Base-by-base conservation (phyloP, 345 rosid genomes). In the Citrus australasica region DNA sequence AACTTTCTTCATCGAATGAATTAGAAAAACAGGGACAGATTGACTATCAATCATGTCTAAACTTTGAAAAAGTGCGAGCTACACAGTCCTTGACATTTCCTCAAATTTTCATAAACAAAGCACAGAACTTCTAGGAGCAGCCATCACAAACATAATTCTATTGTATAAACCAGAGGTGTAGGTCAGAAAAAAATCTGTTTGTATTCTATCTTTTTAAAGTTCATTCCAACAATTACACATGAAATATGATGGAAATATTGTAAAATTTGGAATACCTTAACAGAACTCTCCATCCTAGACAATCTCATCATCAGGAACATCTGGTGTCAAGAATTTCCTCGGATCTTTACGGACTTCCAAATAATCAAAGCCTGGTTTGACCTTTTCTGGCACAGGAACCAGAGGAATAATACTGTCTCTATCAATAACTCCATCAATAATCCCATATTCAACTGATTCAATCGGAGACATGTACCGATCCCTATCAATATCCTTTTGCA, bases 391-490 rank as follows among this genome's bases (percentile, higher is more conserved):
- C 42, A 92, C 91, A 63, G 98, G 98, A 78, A 76, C 86, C 59
- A 92, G 83, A 56, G 98, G 95, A 79, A 96, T 90, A 66, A 92
- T 91, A 78, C 90, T 91, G 67, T 96, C 98, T 81, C 92, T 82
- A 74, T 94, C 99, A 22, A 94, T 92, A 70, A 94, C 96, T 59
- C 94, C 99, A 82, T 96, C 98, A n/a, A 94, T 91, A 27, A 96
- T 85, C 24, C 98, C 99, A 76, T 91, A 96, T 78, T 94, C 99
- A 67, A 94, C 97, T 0, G 93, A 97, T 87, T 96, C 98, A 62
- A 92, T 90, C 0, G 99, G 97, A 79, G 98, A 92, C 97, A 96
- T 92, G 79, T 92, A 96, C 11, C 91, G 90, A 56, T 96, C 99
- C 77, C 93, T 83, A 72, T 91, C 95, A 35, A 96, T 94, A 85